These are phyloP conservation scores for Colletotrichum musicola DNA, from an alignment of 2,329 filamentous ascomycete genomes.

Conservation along the genomic window DNA sequence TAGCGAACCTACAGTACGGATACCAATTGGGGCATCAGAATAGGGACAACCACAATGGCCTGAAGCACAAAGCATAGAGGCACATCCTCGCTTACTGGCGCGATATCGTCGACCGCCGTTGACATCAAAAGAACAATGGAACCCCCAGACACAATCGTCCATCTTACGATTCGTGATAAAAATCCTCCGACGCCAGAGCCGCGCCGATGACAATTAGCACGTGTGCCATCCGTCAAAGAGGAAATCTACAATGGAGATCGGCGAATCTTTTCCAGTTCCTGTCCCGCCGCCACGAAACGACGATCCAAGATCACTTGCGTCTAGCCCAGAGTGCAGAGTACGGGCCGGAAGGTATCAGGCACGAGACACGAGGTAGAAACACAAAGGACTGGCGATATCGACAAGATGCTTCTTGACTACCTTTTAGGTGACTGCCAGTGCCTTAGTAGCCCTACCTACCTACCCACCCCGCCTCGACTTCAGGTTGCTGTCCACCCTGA, in stretches of 20 bases:
- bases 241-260: constrained; percentile 1
- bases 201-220: not conserved
- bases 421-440: not conserved
- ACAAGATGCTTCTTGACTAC: no score
- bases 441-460: not conserved
- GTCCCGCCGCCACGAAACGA: not conserved
- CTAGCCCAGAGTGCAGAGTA: no score
- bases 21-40: no score
- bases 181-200: constrained; percentile 10
- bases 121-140: no score
- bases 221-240: constrained; percentile 21
- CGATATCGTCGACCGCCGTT: no score
- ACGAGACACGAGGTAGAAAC: not conserved
- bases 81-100: no score
- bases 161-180: not conserved
- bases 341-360: no score
- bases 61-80: not conserved
- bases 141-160: not conserved
- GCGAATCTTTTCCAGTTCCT: constrained; percentile 13
- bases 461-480: constrained; percentile 8
- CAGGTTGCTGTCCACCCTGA: not conserved
- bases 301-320: not conserved
- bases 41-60: no score
- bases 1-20: no score
- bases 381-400: constrained; percentile 1